A percentile compares a stretch with the other conserved stretches of the same genome.
phyloP scores from a whole-genome alignment of 768 basidiomycete species.

The Pleurotus ostreatus region DNA sequence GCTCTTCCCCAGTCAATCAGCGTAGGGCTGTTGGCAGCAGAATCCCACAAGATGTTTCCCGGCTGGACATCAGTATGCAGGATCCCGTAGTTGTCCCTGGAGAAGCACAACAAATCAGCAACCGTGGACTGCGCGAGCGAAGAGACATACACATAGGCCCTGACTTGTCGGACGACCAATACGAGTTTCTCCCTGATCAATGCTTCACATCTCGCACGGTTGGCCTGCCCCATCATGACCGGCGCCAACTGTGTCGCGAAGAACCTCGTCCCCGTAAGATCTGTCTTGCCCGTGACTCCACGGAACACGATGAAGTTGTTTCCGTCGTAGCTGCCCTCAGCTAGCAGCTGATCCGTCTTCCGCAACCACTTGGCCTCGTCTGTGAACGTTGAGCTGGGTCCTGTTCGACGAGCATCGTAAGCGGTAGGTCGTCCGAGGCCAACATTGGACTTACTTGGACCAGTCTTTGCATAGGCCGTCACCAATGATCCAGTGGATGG shows the following conservation, averaged over 20 bases:
- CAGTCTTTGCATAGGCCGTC: constrained; percentile 1
- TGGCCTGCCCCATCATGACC: background rate
- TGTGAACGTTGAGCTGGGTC: background rate
- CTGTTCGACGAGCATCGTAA: no score
- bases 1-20: constrained; percentile 1
- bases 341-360: background rate
- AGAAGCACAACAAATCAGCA: background rate
- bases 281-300: background rate
- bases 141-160: background rate
- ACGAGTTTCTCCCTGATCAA: background rate
- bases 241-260: no score
- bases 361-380: background rate
- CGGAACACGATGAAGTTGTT: background rate
- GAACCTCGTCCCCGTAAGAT: background rate
- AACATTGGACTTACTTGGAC: background rate
- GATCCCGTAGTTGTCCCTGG: background rate
- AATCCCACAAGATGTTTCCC: background rate
- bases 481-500: background rate
- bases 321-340: background rate
- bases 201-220: background rate
- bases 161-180: background rate
- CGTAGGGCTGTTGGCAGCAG: background rate
- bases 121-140: no score
- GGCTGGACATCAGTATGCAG: background rate
- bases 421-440: no score